A percentile compares a stretch with the other conserved stretches of the same genome.
These are phyloP conservation scores for Verticillium tricorpus DNA, from an alignment of 2,329 filamentous ascomycete species.

Conservation along the genomic window DNA sequence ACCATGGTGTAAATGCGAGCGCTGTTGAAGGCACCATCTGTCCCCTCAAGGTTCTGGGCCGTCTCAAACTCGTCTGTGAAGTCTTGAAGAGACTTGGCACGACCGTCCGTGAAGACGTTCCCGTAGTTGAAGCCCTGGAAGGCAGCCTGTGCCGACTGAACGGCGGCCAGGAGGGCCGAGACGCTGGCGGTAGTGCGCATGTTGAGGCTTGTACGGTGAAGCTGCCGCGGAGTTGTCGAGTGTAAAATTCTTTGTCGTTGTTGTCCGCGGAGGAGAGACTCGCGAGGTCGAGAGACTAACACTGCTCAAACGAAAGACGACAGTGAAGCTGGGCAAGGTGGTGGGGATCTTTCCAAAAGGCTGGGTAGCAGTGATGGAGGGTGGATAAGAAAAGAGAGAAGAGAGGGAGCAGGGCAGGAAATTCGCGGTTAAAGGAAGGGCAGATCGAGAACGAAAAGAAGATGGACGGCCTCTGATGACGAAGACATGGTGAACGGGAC, in stretches of 20 bases:
- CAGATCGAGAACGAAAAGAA: background rate
- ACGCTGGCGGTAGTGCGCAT: background rate
- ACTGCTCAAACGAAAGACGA: background rate
- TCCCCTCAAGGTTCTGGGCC: conserved; percentile 59
- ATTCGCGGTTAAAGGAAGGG: background rate
- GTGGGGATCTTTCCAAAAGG: background rate
- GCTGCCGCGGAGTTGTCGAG: no score
- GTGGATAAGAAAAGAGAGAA: background rate
- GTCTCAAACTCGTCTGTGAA: conserved; percentile 68
- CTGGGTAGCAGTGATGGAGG: background rate
- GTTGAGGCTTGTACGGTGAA: background rate
- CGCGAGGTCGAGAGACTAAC: background rate
- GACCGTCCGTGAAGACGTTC: conserved; percentile 54
- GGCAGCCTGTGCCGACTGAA: conserved; percentile 29
- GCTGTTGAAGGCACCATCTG: conserved; percentile 58
- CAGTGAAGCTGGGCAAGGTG: background rate
- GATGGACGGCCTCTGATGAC: background rate
- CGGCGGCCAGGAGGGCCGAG: conserved; percentile 25
- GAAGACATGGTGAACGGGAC: background rate
- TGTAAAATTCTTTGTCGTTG: background rate
- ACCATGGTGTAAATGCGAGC: conserved; percentile 74
- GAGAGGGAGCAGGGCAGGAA: background rate
- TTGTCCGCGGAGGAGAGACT: background rate
- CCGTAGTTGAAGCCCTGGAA: conserved; percentile 73
- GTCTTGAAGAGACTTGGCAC: conserved; percentile 56